Base-by-base conservation (phyloP, 2,329 filamentous ascomycete genomes). In the Pseudogymnoascus sp. region DNA sequence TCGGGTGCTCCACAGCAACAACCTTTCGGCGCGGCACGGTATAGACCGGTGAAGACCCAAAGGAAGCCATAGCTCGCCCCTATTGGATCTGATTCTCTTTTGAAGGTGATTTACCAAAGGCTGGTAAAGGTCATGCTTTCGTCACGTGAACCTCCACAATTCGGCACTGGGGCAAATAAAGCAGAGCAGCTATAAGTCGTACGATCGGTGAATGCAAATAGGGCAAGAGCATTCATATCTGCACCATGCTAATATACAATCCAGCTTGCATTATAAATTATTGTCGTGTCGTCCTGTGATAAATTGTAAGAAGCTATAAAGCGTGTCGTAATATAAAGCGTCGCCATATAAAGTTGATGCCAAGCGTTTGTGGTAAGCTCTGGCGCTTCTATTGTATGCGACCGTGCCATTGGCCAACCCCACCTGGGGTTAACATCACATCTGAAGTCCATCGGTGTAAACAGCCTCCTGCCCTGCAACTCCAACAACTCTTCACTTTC, bases 1-100 rank as follows among this genome's bases (percentile, higher is more conserved):
- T 85, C 61, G 87, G 87, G 74, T 89, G 87, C 70, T 90, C 87
- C 55, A 90, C 79, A 65, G 80, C 81, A 61, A 87, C 79, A 58
- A 89, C 76, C 60, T 79, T 76, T 65, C 79, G 76, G 38, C 74
- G 68, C 2, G 83, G 82, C 40, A 88, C 77, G 7, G 70, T 64
- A 69, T 82, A 82, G 71, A 77, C 79, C 0, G 81, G 79, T 41
- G 71, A 71, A 28, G 49, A 55, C 6, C 28, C 28, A 33, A 55
- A 55, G 28, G 49, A 35, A 21, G 49, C 49, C 49, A 55, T 55
- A 55, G 8, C 49, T 55, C 11, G 28, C 49, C 11, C 9, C 6
- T 55, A 55, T 33, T 33, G 28, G n/a, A 55, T 55, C 21, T 14
- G n/a, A 55, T 14, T 21, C 28, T 33, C 49, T 21, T 35, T 14